Percentiles rank a stretch among this genome's conserved stretches.
These are phyloP conservation scores for Fistulifera solaris DNA, from an alignment of 108 stramenopile species.

Conservation along the genomic window DNA sequence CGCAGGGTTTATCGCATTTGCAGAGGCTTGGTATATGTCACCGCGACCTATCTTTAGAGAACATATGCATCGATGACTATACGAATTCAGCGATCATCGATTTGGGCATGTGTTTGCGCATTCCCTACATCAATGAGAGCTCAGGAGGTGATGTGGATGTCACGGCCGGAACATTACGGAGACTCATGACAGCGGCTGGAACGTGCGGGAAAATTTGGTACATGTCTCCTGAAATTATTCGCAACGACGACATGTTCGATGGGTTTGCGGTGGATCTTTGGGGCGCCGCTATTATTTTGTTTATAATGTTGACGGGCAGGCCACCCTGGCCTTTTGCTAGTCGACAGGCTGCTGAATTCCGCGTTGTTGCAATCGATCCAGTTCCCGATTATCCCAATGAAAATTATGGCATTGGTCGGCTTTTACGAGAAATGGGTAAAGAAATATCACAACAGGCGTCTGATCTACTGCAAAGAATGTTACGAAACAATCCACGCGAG, in stretches of 20 bases:
- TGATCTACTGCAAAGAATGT: constrained; percentile 73
- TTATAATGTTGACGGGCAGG: constrained; percentile 63
- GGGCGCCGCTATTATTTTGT: constrained; percentile 71
- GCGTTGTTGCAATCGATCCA: constrained; percentile 34
- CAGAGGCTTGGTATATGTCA: constrained; percentile 60
- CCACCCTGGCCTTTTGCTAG: constrained; percentile 59
- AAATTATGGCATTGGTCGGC: neutral
- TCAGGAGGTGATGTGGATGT: constrained; percentile 24
- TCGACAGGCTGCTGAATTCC: constrained; percentile 36
- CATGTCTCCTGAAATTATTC: constrained; percentile 71
- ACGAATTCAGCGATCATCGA: constrained; percentile 49
- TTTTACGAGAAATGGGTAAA: constrained; percentile 33
- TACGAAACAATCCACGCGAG: constrained; percentile 43
- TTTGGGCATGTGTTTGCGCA: constrained; percentile 59
- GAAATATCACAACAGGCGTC: constrained; percentile 31
- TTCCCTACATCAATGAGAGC: constrained; percentile 48
- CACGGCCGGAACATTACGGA: constrained; percentile 23
- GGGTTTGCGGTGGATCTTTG: constrained; percentile 77
- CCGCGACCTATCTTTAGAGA: constrained; percentile 62
- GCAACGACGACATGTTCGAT: constrained; percentile 38
- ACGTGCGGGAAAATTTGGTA: constrained; percentile 79
- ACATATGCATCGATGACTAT: constrained; percentile 45
- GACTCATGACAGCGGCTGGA: constrained; percentile 34
- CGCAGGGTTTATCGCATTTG: constrained; percentile 43
- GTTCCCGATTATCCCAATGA: constrained; percentile 25